A percentile compares a stretch with the other conserved stretches of the same genome.
phyloP scores from a whole-genome alignment of 495 filamentous ascomycete genomes.

The Corynascus novoguineensis region DNA sequence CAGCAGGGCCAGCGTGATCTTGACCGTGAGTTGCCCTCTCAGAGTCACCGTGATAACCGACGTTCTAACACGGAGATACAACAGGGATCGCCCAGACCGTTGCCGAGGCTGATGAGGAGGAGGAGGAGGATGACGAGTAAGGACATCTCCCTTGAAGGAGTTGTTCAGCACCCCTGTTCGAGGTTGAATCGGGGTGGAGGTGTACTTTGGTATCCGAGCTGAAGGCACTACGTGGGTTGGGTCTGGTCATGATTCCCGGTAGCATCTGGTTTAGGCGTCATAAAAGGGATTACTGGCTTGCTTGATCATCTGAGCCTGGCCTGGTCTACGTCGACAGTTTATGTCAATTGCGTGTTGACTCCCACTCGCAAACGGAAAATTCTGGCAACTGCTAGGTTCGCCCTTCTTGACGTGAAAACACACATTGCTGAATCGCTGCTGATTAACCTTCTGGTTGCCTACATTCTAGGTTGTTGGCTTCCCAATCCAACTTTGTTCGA shows the following conservation, averaged over 20 bases:
- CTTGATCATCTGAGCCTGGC: conserved; percentile 26
- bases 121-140: conserved; percentile 56
- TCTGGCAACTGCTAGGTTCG: neutral
- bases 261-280: conserved; percentile 38
- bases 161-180: conserved; percentile 3
- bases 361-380: neutral
- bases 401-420: neutral
- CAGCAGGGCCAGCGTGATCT: conserved; percentile 97
- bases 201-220: conserved; percentile 4
- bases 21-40: conserved; percentile 59
- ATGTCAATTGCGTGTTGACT: neutral
- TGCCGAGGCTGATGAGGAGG: conserved; percentile 64
- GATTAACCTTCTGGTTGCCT: neutral
- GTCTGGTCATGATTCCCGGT: conserved; percentile 31
- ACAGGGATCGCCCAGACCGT: conserved; percentile 67
- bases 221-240: conserved; percentile 22
- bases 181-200: neutral
- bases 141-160: conserved; percentile 13
- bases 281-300: conserved; percentile 35
- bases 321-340: conserved; percentile 12
- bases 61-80: conserved; percentile 1
- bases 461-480: neutral
- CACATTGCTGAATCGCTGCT: neutral
- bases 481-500: no score
- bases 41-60: neutral